Conservation (phyloP, 768 basidiomycete genomes). For the Russula compacta region DNA sequence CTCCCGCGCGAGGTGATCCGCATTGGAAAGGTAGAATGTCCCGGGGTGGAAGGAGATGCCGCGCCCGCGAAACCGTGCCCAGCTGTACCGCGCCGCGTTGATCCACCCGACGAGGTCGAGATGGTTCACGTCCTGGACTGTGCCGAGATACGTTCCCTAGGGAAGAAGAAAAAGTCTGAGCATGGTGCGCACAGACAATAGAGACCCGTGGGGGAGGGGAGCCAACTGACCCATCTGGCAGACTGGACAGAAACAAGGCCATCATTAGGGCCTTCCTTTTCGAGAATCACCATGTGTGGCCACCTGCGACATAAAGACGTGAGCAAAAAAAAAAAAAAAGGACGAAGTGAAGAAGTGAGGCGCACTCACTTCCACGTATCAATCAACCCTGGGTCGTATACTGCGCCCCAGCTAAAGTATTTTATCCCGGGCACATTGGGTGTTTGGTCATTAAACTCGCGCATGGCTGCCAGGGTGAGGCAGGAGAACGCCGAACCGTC, state of each 20-base stretch:
- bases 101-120: conserved; percentile 93
- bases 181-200: neutral
- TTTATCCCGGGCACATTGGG: conserved; percentile 69
- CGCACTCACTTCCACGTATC: conserved; percentile 70
- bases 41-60: conserved; percentile 89
- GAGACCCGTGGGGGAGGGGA: neutral
- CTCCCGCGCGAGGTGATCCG: conserved; percentile 65
- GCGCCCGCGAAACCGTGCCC: conserved; percentile 80
- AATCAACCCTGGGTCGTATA: conserved; percentile 78
- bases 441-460: conserved; percentile 77
- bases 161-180: neutral
- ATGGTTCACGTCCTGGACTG: conserved; percentile 83
- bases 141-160: conserved; percentile 91
- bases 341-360: neutral
- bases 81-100: conserved; percentile 79
- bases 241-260: conserved; percentile 88
- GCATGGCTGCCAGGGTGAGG: conserved; percentile 81
- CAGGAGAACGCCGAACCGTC: conserved; percentile 91
- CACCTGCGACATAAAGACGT: neutral
- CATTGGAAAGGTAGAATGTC: conserved; percentile 82
- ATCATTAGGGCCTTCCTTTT: conserved; percentile 92
- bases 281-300: conserved; percentile 44
- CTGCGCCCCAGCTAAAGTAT: conserved; percentile 96
- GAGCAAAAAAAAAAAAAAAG: neutral
- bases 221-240: conserved; percentile 67